Conservation (phyloP, 208 protist species). For the Acanthamoeba culbertsoni region DNA sequence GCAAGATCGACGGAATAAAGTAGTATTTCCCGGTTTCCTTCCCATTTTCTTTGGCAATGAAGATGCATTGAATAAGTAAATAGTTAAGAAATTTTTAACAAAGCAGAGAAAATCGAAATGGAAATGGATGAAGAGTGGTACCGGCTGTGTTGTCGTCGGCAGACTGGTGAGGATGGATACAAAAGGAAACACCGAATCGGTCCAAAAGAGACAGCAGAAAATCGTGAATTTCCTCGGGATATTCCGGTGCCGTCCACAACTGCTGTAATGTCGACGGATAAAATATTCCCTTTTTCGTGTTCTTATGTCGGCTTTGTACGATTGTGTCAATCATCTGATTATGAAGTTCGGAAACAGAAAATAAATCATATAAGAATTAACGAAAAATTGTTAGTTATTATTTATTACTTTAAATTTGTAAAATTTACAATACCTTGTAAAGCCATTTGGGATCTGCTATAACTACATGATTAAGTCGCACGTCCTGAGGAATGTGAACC, state of each 20-base stretch:
- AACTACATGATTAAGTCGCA: background rate
- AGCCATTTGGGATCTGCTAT: background rate
- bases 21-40: background rate
- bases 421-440: background rate
- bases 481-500: background rate
- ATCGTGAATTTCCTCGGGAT: background rate
- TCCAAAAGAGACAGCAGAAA: background rate
- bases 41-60: background rate
- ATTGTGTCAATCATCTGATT: slow-evolving; percentile 3
- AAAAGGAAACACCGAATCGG: slow-evolving; percentile 2
- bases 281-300: background rate
- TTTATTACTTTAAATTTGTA: background rate
- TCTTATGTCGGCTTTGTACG: background rate
- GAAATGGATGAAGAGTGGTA: too few species aligned
- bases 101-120: too few species aligned
- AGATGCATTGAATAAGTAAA: background rate
- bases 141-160: background rate
- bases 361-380: background rate
- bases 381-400: background rate
- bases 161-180: background rate
- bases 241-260: background rate
- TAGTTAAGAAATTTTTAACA: background rate
- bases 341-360: background rate
- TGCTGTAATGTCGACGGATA: background rate
- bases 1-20: slow-evolving; percentile 2